Percentiles rank a stretch among this genome's conserved stretches.
phyloP scores from a whole-genome alignment of 345 rosid genomes.

The Pelargonium nanum region DNA sequence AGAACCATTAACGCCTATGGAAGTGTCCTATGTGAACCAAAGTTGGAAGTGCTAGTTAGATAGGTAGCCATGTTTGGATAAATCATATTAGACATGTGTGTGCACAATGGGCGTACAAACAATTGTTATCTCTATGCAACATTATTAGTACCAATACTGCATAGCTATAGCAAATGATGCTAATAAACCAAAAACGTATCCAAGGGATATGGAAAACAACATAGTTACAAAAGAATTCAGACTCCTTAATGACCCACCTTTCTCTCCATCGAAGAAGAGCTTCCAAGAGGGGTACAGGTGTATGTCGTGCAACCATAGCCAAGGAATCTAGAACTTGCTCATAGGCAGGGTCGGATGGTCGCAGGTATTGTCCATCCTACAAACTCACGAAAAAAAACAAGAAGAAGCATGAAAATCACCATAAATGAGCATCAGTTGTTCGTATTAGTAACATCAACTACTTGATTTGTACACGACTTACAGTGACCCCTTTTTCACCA shows the following conservation, averaged over 20 bases:
- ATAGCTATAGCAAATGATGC: background rate
- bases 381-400: constrained; percentile 9
- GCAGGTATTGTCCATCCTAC: constrained; percentile 96
- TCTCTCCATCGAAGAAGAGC: constrained; percentile 96
- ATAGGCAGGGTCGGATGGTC: constrained; percentile 97
- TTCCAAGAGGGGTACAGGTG: constrained; percentile 93
- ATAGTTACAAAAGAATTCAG: background rate
- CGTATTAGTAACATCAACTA: no score
- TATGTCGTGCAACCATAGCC: constrained; percentile 96
- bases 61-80: no score
- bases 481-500: background rate
- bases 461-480: no score
- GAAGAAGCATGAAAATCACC: background rate
- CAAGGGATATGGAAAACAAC: background rate
- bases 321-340: constrained; percentile 94
- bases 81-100: background rate
- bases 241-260: constrained; percentile 26
- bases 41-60: background rate
- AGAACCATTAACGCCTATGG: background rate
- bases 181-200: no score
- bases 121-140: background rate
- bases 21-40: background rate
- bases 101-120: background rate
- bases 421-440: background rate
- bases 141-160: background rate